A percentile compares a stretch with the other conserved stretches of the same genome.
Conservation (phyloP, 1,284 basidiomycete species). For the Leccinum huronense region DNA sequence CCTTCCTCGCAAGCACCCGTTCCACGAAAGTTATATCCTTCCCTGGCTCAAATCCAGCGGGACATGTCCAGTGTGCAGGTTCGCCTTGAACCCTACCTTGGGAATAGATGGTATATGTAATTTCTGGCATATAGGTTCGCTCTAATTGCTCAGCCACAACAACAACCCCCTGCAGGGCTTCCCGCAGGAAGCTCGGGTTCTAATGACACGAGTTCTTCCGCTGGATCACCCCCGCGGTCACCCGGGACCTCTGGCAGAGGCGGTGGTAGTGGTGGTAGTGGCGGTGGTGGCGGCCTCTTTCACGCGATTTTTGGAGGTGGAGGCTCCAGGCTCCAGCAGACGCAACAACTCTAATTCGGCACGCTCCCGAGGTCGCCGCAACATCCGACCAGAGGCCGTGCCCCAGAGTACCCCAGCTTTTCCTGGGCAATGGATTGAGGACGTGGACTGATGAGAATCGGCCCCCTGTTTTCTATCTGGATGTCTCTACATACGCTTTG, state of each 20-base stretch:
- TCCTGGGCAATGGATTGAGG: conserved; percentile 34
- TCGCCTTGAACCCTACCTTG: conserved; percentile 21
- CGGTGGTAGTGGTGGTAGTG: neutral
- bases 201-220: conserved; percentile 19
- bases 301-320: conserved; percentile 32
- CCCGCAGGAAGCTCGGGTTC: conserved; percentile 23
- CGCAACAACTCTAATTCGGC: conserved; percentile 11
- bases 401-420: conserved; percentile 24
- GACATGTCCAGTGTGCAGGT: conserved; percentile 85
- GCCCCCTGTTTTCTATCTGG: neutral
- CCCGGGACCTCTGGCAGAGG: conserved; percentile 25
- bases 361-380: conserved; percentile 19
- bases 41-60: conserved; percentile 83
- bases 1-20: conserved; percentile 77
- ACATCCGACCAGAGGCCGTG: conserved; percentile 8
- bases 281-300: conserved; percentile 24
- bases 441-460: conserved; percentile 29
- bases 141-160: conserved; percentile 31
- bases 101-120: conserved; percentile 23
- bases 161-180: conserved; percentile 22
- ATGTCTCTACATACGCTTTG: conserved; percentile 7
- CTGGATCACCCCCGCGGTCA: conserved; percentile 20
- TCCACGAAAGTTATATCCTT: conserved; percentile 77
- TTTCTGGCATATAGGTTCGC: conserved; percentile 21
- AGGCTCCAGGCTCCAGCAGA: conserved; percentile 18